Conservation (phyloP, 441 rosid species). For the Erysimum cheiri region DNA sequence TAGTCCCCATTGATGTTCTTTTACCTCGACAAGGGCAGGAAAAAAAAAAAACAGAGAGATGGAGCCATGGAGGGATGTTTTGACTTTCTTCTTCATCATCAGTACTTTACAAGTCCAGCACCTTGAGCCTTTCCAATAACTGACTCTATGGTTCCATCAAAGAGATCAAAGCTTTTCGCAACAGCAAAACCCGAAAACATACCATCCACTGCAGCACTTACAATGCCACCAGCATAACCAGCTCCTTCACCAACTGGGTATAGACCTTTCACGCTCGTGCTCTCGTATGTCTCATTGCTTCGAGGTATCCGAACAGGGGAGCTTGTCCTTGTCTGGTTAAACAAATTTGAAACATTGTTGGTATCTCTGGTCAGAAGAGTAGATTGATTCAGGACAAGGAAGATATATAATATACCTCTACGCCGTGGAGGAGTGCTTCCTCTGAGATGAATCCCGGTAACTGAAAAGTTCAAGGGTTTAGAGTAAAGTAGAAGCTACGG, state of each 20-base stretch:
- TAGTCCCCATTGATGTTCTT: slow-evolving; percentile 15
- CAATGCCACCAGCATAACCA: slow-evolving; percentile 97
- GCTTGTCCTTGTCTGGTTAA: slow-evolving; percentile 84
- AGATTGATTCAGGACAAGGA: slow-evolving; percentile 25
- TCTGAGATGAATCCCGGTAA: slow-evolving; percentile 86
- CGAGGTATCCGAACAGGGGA: slow-evolving; percentile 85
- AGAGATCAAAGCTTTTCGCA: slow-evolving; percentile 69
- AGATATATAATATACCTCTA: slow-evolving; percentile 61
- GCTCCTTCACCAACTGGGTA: slow-evolving; percentile 98
- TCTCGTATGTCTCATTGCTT: slow-evolving; percentile 70
- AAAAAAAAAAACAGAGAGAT: not conserved
- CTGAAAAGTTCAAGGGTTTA: slow-evolving; percentile 53
- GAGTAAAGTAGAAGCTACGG: slow-evolving; percentile 2
- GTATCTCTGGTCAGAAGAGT: slow-evolving; percentile 15
- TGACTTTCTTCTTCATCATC: slow-evolving; percentile 20
- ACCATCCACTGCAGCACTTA: slow-evolving; percentile 97
- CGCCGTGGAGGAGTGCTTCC: slow-evolving; percentile 93
- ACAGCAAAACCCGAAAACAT: slow-evolving; percentile 83
- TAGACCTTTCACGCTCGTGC: slow-evolving; percentile 74
- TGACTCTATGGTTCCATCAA: slow-evolving; percentile 60
- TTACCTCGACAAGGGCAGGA: slow-evolving; percentile 1
- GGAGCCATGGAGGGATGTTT: not conserved
- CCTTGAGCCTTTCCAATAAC: slow-evolving; percentile 71
- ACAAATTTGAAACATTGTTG: slow-evolving; percentile 1
- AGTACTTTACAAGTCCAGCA: slow-evolving; percentile 53